Conservation (phyloP, 805 yeast species). For the Suhomyces sp. region DNA sequence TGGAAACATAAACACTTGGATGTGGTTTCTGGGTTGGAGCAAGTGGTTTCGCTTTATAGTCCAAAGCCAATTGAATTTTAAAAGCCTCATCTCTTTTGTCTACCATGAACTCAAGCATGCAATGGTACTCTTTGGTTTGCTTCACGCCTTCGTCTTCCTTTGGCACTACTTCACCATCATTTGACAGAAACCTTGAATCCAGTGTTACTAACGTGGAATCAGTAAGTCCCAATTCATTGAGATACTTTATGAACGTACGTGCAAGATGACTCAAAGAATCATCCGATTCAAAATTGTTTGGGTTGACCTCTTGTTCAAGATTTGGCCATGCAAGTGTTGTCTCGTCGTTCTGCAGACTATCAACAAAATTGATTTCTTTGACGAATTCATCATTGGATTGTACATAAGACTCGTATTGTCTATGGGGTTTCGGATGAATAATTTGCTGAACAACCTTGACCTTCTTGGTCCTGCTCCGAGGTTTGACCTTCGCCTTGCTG, state of each 20-base stretch:
- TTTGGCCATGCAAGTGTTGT: slow-evolving; percentile 2
- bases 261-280: slow-evolving; percentile 7
- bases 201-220: slow-evolving; percentile 4
- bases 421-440: neutral
- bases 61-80: slow-evolving; percentile 6
- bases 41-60: neutral
- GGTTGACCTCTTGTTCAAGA: neutral
- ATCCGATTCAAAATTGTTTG: slow-evolving; percentile 1
- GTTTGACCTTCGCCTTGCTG: neutral
- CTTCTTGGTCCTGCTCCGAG: neutral
- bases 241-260: slow-evolving; percentile 8
- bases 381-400: neutral
- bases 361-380: slow-evolving; percentile 1
- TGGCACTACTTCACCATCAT: neutral
- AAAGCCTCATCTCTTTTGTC: slow-evolving; percentile 4
- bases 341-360: neutral
- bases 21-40: neutral
- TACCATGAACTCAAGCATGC: slow-evolving; percentile 12
- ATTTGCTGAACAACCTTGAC: slow-evolving; percentile 3
- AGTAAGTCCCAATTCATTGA: slow-evolving; percentile 13
- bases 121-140: slow-evolving; percentile 8
- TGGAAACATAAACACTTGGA: slow-evolving; percentile 8
- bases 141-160: neutral
- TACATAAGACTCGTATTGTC: neutral
- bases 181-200: neutral